Base-by-base conservation (phyloP, 805 yeast species). In the Lipomyces lipofer region DNA sequence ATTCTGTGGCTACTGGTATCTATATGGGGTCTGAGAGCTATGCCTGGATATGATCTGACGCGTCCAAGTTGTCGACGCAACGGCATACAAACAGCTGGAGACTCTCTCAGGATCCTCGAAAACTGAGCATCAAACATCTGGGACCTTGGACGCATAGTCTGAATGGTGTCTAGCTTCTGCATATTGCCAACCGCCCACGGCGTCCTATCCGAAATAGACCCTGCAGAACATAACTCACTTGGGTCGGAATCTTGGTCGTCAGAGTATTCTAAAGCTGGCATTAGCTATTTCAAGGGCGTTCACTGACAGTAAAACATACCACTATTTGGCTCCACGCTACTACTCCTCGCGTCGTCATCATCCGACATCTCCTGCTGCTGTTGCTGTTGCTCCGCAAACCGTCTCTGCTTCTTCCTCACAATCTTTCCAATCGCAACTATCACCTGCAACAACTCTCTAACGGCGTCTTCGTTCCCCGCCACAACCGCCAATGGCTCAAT, bases 401-500 rank as follows among this genome's bases (percentile, higher is more conserved):
- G 30, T 15, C 13, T 9, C 46, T 25, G 46, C 30, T 25, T 39
- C 36, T 51, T 43, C 27, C 13, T 25, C 32, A 43, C 47, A 43
- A 51, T 30, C 27, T 45, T 46, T 8, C 55, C 59, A n/a, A 55
- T 32, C 2, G 55, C 55, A 24, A 47, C 43, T 3, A 55, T 15
- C 38, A 51, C 55, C 46, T 29, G 48, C 21, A 51, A 35, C 22
- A 55, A 35, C 29, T 47, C 47, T 12, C 33, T n/a, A 13, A 43
- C 45, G 7, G 59, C 55, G 3, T 25, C 40, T 13, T 13, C 22
- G 13, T 49, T 49, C 3, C 59, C 55, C 9, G 47, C 10, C 13
- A 46, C 47, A 43, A 55, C 49, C 2, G 52, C 59, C 17, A 50
- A 15, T 13, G 59, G 59, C 36, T 55, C 59, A 36, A 55, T 36